Evolutionary conservation across 768 basidiomycete species (phyloP).

Genomic region (Rubroboletus pulcherrimus): DNA sequence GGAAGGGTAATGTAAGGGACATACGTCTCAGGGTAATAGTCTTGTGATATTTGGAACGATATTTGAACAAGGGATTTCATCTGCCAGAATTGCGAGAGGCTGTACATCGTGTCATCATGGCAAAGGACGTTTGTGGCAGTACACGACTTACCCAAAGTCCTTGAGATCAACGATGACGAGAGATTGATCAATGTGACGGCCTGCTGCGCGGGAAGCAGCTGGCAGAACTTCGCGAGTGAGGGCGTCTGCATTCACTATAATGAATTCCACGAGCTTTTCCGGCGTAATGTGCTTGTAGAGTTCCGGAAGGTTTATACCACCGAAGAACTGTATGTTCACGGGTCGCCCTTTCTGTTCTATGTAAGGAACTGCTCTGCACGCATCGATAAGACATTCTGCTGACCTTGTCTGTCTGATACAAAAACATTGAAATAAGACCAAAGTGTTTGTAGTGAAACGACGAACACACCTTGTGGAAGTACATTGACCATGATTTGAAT

Average conservation of each 20-base stretch:
- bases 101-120: conserved; percentile 21
- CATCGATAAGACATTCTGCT: conserved; percentile 1
- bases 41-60: conserved; percentile 73
- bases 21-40: conserved; percentile 76
- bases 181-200: conserved; percentile 44
- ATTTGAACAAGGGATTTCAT: conserved; percentile 59
- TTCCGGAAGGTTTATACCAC: conserved; percentile 53
- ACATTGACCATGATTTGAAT: conserved; percentile 76
- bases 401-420: conserved; percentile 63
- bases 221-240: conserved; percentile 65
- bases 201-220: conserved; percentile 55
- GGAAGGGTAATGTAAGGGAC: conserved; percentile 13
- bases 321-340: conserved; percentile 63
- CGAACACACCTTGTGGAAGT: conserved; percentile 63
- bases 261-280: conserved; percentile 57
- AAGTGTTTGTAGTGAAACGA: not conserved
- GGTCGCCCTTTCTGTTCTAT: conserved; percentile 60
- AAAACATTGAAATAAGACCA: not conserved
- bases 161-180: conserved; percentile 69
- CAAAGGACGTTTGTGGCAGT: not conserved
- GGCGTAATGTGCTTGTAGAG: conserved; percentile 56
- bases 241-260: conserved; percentile 64
- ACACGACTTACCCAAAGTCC: conserved; percentile 55
- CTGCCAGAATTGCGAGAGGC: conserved; percentile 71
- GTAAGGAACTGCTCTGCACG: not conserved